Evolutionary conservation across 179 eudicot genomes (phyloP), one percentile per base, ranked within the genome.

Genomic region (Nepenthes alata): DNA sequence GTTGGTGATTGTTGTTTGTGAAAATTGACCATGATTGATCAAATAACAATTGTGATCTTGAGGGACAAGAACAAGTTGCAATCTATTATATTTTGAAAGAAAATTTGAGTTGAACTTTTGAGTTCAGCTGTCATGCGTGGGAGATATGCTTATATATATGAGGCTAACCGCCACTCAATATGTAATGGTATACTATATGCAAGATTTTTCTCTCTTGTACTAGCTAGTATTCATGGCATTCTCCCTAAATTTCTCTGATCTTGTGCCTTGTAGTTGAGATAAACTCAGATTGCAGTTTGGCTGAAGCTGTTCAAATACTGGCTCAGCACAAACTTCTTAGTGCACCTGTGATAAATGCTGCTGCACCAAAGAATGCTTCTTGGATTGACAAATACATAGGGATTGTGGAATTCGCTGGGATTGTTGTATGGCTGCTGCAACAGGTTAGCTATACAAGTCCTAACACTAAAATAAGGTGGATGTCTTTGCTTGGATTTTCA

Each of bases 331-430:
- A 76, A 74, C 67, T 93, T 64, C 86, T 93, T 2, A 89, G 96
- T 66, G 96, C 93, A 10, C 98, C 95, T 36, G 98, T 93, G 58
- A 88, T 86, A 67, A 86, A 93, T 74, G 85, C 70, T 57, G 71
- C 81, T 11, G 98, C 98, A 1, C 78, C 90, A 2, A 80, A 81
- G 14, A 87, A 93, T 66, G 85, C 98, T 55, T 74, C 91, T 64
- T 93, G 98, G 98, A 74, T 89, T 44, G 96, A 93, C 53, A 81
- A 95, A 72, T 93, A 93, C 62, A 67, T 93, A 37, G 98, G 98
- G 50, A 76, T 89, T 36, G 95, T 86, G 3, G 98, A 93, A 70
- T 93, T 89, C 67, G 96, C 95, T 14, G 98, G 98, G 53, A 93
- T 93, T 58, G 98, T 85, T 62, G 96, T 89, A 4, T 93, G 98